A percentile compares a stretch with the other conserved stretches of the same genome.
phyloP scores from a whole-genome alignment of 2,329 filamentous ascomycete species.

The Colletotrichum horii region DNA sequence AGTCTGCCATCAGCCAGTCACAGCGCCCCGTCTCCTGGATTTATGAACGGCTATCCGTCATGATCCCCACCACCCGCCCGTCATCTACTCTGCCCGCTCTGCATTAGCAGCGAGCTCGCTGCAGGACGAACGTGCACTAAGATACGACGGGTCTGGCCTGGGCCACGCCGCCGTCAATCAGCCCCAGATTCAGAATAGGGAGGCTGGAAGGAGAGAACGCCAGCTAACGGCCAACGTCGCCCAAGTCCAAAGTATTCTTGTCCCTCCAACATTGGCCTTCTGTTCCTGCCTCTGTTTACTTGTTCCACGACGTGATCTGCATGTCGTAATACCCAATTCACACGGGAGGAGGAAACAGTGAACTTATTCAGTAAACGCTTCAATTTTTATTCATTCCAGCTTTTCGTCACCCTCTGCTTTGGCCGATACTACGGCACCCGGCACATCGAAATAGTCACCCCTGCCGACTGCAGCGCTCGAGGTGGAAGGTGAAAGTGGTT shows the following conservation, averaged over 20 bases:
- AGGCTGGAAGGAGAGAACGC: constrained; percentile 5
- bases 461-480: not conserved
- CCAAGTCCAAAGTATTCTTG: not conserved
- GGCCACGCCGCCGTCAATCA: constrained; percentile 4
- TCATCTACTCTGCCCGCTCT: not conserved
- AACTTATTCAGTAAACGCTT: not conserved
- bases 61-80: not conserved
- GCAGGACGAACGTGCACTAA: constrained; percentile 11
- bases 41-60: not conserved
- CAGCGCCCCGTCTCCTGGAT: not conserved
- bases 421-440: not conserved
- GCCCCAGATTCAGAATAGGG: not conserved
- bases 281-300: not conserved
- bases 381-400: not conserved
- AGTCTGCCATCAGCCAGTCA: not conserved
- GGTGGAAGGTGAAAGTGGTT: constrained; percentile 3
- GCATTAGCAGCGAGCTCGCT: not conserved
- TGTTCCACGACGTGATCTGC: not conserved
- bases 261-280: not conserved
- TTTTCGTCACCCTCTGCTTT: not conserved
- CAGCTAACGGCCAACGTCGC: not conserved
- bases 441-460: not conserved
- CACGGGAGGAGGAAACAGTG: not conserved
- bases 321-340: not conserved
- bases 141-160: not conserved